Evolutionary conservation across 1,284 basidiomycete species (phyloP).

Genomic region (Moesziomyces antarcticus): DNA sequence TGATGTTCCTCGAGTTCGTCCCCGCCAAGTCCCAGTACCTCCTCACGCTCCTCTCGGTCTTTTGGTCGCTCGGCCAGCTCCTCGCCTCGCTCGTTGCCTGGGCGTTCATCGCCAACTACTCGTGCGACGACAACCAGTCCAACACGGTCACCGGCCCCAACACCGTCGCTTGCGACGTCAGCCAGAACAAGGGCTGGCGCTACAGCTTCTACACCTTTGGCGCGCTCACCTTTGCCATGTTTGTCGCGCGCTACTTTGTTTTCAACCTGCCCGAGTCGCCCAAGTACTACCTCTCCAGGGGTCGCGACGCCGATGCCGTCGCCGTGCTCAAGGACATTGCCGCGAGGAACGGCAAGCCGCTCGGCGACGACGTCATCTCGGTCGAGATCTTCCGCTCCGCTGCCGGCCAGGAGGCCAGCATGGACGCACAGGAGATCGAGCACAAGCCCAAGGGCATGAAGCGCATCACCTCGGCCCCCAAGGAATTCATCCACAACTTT

Average conservation of each 20-base stretch:
- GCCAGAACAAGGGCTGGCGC: conserved; percentile 63
- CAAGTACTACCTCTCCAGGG: conserved; percentile 65
- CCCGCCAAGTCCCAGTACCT: conserved; percentile 63
- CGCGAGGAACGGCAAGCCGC: conserved; percentile 53
- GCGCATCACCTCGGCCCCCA: conserved; percentile 19
- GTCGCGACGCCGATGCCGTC: conserved; percentile 66
- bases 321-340: conserved; percentile 61
- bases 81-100: conserved; percentile 63
- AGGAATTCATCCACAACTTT: conserved; percentile 19
- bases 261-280: conserved; percentile 67
- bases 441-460: conserved; percentile 31
- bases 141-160: conserved; percentile 26
- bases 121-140: conserved; percentile 49
- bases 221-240: conserved; percentile 61
- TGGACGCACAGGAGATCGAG: conserved; percentile 24
- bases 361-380: conserved; percentile 63
- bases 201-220: conserved; percentile 65
- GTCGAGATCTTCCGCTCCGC: conserved; percentile 63
- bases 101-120: conserved; percentile 65
- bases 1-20: conserved; percentile 67
- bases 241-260: conserved; percentile 61
- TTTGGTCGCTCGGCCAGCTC: conserved; percentile 67
- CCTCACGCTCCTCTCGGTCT: conserved; percentile 64
- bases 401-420: conserved; percentile 60
- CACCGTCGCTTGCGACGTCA: conserved; percentile 44